These are phyloP conservation scores for Aschersonia sp. DNA, from an alignment of 2,329 filamentous ascomycete species.

Conservation along the genomic window DNA sequence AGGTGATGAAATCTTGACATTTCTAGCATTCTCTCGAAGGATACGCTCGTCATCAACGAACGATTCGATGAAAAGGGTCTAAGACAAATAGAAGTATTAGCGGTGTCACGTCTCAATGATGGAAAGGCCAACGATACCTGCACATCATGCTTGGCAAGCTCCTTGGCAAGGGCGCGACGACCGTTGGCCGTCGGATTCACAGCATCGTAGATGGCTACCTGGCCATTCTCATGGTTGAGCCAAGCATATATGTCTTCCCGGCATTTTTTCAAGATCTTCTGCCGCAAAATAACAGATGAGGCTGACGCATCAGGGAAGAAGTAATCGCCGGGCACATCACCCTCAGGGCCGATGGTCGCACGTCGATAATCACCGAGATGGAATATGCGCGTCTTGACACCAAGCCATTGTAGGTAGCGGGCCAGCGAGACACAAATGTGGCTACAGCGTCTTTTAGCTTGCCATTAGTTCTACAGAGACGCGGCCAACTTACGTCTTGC, in stretches of 20 bases:
- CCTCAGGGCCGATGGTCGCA: constrained; percentile 71
- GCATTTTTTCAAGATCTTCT: constrained; percentile 96
- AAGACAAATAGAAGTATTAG: too few species aligned
- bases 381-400: constrained; percentile 96
- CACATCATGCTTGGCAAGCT: constrained; percentile 95
- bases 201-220: constrained; percentile 96
- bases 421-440: constrained; percentile 94
- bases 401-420: constrained; percentile 89
- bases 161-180: constrained; percentile 73
- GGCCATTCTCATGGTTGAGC: constrained; percentile 91
- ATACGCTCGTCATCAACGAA: constrained; percentile 88
- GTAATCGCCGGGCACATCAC: constrained; percentile 87
- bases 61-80: constrained; percentile 95
- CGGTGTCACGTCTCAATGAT: too few species aligned
- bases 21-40: constrained; percentile 89
- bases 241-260: constrained; percentile 95
- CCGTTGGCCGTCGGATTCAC: constrained; percentile 83
- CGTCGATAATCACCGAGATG: constrained; percentile 93
- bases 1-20: constrained; percentile 94
- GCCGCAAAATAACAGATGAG: constrained; percentile 78
- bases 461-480: neutral
- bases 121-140: constrained; percentile 36
- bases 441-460: constrained; percentile 22
- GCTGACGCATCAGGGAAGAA: constrained; percentile 94
- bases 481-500: constrained; percentile 62